These are phyloP conservation scores for Fusarium sp. DNA, from an alignment of 2,329 filamentous ascomycete genomes.

Conservation along the genomic window DNA sequence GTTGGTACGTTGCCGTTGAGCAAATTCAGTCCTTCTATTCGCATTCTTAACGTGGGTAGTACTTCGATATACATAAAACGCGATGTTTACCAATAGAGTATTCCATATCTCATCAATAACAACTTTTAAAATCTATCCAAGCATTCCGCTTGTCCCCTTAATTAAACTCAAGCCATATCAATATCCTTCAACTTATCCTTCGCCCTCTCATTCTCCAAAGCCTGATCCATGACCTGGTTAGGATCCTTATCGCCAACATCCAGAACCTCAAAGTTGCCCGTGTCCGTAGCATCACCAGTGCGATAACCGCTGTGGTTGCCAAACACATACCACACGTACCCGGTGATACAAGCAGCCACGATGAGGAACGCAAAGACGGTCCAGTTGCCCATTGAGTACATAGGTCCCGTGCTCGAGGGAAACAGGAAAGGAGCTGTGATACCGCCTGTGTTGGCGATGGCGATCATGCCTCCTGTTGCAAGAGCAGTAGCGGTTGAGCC, in stretches of 20 bases:
- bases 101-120: no score
- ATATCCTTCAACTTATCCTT: slow-evolving; percentile 36
- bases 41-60: no score
- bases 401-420: slow-evolving; percentile 47
- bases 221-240: slow-evolving; percentile 36
- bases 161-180: slow-evolving; percentile 26
- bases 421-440: slow-evolving; percentile 53
- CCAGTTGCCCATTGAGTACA: slow-evolving; percentile 54
- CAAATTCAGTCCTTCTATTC: no score
- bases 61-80: no score
- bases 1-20: no score
- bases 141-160: no score
- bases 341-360: slow-evolving; percentile 42
- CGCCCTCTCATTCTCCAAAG: slow-evolving; percentile 29
- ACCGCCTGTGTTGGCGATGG: slow-evolving; percentile 52
- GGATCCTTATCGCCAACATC: slow-evolving; percentile 40
- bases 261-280: slow-evolving; percentile 33
- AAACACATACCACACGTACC: slow-evolving; percentile 51
- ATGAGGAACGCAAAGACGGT: slow-evolving; percentile 51
- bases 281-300: slow-evolving; percentile 39
- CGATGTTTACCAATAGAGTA: no score
- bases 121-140: no score
- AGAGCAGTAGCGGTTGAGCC: slow-evolving; percentile 52
- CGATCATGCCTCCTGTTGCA: slow-evolving; percentile 53
- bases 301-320: slow-evolving; percentile 51